A percentile compares a stretch with the other conserved stretches of the same genome.
phyloP scores from a whole-genome alignment of 1,139 yeast genomes.

The Hansenula sp. region DNA sequence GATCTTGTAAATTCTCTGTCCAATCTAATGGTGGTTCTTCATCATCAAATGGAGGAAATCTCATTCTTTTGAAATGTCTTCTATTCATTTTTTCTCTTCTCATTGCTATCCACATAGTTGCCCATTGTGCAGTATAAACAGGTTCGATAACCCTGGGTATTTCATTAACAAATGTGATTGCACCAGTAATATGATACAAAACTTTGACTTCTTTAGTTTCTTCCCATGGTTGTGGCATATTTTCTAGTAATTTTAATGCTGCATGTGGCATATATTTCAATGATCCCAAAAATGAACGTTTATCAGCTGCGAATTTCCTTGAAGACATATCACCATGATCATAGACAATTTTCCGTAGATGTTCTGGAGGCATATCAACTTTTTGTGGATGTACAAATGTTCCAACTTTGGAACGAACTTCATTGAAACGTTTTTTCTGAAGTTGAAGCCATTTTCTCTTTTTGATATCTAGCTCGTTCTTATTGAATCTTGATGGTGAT shows the following conservation, averaged over 20 bases:
- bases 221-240: constrained; percentile 99
- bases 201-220: constrained; percentile 80
- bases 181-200: constrained; percentile 86
- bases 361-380: constrained; percentile 92
- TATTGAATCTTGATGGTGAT: constrained; percentile 20
- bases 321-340: constrained; percentile 88
- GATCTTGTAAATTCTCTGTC: constrained; percentile 69
- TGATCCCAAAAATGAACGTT: constrained; percentile 85
- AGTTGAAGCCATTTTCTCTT: constrained; percentile 61
- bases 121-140: constrained; percentile 93
- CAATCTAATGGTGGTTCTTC: constrained; percentile 92
- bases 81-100: constrained; percentile 90
- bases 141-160: constrained; percentile 91
- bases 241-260: constrained; percentile 78
- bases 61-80: constrained; percentile 82
- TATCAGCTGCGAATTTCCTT: constrained; percentile 78
- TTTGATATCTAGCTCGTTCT: constrained; percentile 33
- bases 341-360: constrained; percentile 75
- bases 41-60: constrained; percentile 95
- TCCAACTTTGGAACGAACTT: constrained; percentile 21
- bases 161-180: constrained; percentile 93
- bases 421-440: constrained; percentile 53
- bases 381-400: constrained; percentile 55
- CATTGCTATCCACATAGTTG: constrained; percentile 89
- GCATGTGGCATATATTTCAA: constrained; percentile 96